phyloP scores from a whole-genome alignment of 78 protist genomes.

The Dictyostelium purpureum region DNA sequence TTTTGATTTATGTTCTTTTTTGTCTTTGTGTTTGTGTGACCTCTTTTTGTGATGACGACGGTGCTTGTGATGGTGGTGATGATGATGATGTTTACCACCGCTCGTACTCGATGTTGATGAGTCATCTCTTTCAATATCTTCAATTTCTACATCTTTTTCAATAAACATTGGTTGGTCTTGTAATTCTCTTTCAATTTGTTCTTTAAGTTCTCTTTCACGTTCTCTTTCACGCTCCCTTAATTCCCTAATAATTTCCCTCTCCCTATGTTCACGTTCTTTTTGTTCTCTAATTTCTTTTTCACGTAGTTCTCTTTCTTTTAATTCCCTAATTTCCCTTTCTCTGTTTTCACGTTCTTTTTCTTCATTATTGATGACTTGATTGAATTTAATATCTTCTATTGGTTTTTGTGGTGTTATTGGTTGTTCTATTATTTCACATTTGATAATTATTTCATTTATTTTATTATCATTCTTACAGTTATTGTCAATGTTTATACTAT shows the following conservation, averaged over 20 bases:
- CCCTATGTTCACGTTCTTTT: not conserved
- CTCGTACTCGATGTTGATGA: not conserved
- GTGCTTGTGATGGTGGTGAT: not conserved
- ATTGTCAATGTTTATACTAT: too few relatives aligned
- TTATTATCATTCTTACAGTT: not conserved
- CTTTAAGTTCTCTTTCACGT: conserved; percentile 4
- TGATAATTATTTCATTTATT: not conserved
- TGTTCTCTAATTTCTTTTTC: not conserved
- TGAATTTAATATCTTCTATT: not conserved
- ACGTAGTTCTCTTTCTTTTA: not conserved
- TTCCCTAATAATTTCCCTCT: too few relatives aligned
- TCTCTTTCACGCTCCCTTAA: not conserved
- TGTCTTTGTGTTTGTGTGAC: conserved; percentile 20
- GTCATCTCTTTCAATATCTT: not conserved
- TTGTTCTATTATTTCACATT: not conserved
- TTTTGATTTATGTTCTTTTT: conserved; percentile 21
- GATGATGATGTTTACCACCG: not conserved
- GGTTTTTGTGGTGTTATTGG: not conserved
- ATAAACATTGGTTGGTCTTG: not conserved
- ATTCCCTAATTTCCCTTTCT: not conserved
- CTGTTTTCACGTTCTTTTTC: not conserved
- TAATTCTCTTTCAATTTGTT: not conserved
- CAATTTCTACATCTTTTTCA: not conserved
- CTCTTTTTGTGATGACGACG: conserved; percentile 13
- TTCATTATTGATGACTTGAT: not conserved